phyloP scores from a whole-genome alignment of 2,329 filamentous ascomycete species.

The Plectosphaerella plurivora region DNA sequence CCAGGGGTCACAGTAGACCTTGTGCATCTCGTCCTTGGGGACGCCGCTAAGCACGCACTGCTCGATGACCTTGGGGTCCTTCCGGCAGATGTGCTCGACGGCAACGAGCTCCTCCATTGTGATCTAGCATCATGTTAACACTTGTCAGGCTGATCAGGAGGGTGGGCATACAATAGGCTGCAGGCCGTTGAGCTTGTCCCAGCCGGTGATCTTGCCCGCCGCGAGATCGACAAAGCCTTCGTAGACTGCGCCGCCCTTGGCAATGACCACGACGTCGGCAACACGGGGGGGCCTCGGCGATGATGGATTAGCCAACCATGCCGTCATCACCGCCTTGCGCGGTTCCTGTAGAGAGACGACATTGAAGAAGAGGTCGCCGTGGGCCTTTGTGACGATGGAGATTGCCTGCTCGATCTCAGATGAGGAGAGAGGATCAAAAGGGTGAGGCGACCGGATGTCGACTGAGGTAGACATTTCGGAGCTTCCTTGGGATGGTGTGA shows the following conservation, averaged over 20 bases:
- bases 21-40: constrained; percentile 79
- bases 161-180: constrained; percentile 66
- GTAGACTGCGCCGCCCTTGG: constrained; percentile 71
- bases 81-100: constrained; percentile 71
- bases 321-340: constrained; percentile 76
- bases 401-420: constrained; percentile 71
- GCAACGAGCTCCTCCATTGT: constrained; percentile 85
- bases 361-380: constrained; percentile 75
- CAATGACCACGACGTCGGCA: constrained; percentile 81
- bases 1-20: constrained; percentile 95
- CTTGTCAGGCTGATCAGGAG: neutral
- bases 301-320: constrained; percentile 67
- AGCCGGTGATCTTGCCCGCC: constrained; percentile 62
- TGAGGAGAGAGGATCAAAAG: constrained; percentile 71
- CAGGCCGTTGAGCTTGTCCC: constrained; percentile 70
- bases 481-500: too few species aligned
- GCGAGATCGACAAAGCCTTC: constrained; percentile 77
- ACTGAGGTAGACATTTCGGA: neutral
- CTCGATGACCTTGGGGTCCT: constrained; percentile 82
- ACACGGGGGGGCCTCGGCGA: constrained; percentile 61
- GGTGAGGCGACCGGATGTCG: constrained; percentile 40
- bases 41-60: constrained; percentile 84
- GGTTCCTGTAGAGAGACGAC: constrained; percentile 82
- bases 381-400: constrained; percentile 61
- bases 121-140: constrained; percentile 46